Conservation (phyloP, 2,329 filamentous ascomycete species). For the Mollisia scopiformis region DNA sequence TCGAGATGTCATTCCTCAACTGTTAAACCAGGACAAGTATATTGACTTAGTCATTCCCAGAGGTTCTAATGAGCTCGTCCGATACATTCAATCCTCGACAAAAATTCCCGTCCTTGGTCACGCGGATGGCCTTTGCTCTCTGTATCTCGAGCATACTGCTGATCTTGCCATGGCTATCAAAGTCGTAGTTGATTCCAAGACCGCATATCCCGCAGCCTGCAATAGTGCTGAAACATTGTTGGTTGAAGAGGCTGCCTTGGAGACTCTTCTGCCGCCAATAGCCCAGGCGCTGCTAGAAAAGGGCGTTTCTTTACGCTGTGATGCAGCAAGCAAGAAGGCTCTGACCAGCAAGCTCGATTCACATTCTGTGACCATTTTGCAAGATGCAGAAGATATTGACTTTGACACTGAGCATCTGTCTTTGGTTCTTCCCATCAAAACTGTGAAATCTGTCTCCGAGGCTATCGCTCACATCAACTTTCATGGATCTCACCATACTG, state of each 20-base stretch:
- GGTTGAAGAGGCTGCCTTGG: constrained; percentile 73
- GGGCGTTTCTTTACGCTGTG: constrained; percentile 84
- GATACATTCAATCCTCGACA: constrained; percentile 86
- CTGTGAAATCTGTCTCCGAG: constrained; percentile 67
- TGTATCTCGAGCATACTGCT: constrained; percentile 82
- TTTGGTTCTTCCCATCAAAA: constrained; percentile 81
- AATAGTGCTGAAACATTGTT: constrained; percentile 93
- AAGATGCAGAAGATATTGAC: constrained; percentile 70
- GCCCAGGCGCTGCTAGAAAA: constrained; percentile 74
- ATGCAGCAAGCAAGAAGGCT: constrained; percentile 66
- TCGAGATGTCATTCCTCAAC: constrained; percentile 83
- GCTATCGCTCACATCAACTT: constrained; percentile 89
- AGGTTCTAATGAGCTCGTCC: constrained; percentile 42
- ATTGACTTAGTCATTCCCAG: constrained; percentile 96
- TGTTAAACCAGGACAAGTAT: constrained; percentile 82
- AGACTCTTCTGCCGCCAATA: constrained; percentile 68
- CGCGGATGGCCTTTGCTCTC: constrained; percentile 88
- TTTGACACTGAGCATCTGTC: constrained; percentile 90
- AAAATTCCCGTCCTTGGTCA: constrained; percentile 96
- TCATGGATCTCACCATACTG: constrained; percentile 93
- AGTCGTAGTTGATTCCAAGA: constrained; percentile 89
- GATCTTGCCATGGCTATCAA: constrained; percentile 71
- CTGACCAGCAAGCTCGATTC: constrained; percentile 53
- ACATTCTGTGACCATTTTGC: constrained; percentile 52
- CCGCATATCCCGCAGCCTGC: constrained; percentile 92